Conservation (phyloP, 2,329 filamentous ascomycete species). For the Monascus ruber region DNA sequence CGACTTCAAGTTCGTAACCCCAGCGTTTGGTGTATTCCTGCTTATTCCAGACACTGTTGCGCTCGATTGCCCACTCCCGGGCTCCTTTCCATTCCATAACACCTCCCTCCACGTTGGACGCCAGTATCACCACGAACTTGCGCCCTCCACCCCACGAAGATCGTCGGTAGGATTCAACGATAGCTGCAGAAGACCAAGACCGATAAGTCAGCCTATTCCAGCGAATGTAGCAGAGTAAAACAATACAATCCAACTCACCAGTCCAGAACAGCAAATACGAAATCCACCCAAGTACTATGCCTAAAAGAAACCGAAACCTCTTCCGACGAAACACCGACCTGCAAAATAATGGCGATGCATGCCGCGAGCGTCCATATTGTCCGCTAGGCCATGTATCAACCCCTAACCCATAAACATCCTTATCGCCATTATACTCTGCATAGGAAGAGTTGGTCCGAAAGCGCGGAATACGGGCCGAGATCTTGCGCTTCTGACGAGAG, state of each 20-base stretch:
- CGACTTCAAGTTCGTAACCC: slow-evolving; percentile 93
- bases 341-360: slow-evolving; percentile 15
- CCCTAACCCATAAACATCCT: slow-evolving; percentile 57
- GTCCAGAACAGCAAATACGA: slow-evolving; percentile 59
- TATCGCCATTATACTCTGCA: slow-evolving; percentile 51
- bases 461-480: slow-evolving; percentile 67
- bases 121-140: slow-evolving; percentile 87
- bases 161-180: slow-evolving; percentile 55
- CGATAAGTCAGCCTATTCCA: slow-evolving; percentile 1
- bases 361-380: slow-evolving; percentile 11
- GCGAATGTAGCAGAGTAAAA: slow-evolving; percentile 1
- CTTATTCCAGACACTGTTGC: slow-evolving; percentile 94
- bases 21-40: slow-evolving; percentile 73
- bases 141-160: slow-evolving; percentile 68
- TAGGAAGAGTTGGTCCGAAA: slow-evolving; percentile 44
- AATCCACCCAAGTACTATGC: slow-evolving; percentile 49
- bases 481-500: slow-evolving; percentile 65
- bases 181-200: slow-evolving; percentile 35
- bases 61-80: slow-evolving; percentile 93
- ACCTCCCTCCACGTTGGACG: slow-evolving; percentile 86
- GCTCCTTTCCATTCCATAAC: slow-evolving; percentile 99
- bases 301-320: slow-evolving; percentile 51
- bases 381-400: slow-evolving; percentile 25
- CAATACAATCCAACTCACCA: slow-evolving; percentile 47
- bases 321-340: slow-evolving; percentile 50